These are phyloP conservation scores for Pueraria montana DNA, from an alignment of 306 rosid species.

Conservation along the genomic window DNA sequence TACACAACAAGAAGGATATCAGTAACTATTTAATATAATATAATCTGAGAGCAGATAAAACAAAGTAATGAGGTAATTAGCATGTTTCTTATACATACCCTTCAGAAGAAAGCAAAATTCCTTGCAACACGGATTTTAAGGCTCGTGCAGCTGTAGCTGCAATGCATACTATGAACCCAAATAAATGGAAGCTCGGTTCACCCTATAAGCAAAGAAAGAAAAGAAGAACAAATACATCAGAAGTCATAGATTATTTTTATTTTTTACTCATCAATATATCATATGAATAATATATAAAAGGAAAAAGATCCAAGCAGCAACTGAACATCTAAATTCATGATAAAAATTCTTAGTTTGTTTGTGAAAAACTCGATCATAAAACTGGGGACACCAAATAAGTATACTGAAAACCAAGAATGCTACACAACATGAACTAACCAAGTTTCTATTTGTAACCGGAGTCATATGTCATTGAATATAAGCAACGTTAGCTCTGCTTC, in stretches of 20 bases:
- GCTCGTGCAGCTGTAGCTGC: slow-evolving; percentile 99
- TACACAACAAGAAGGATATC: slow-evolving; percentile 48
- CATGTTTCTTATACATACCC: slow-evolving; percentile 66
- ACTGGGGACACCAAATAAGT: slow-evolving; percentile 12
- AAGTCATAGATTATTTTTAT: slow-evolving; percentile 21
- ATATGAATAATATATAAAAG: slow-evolving; percentile 21
- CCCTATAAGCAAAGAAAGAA: slow-evolving; percentile 68
- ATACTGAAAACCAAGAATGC: slow-evolving; percentile 8
- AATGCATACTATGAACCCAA: slow-evolving; percentile 90
- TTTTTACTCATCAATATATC: slow-evolving; percentile 18
- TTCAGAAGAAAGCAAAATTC: slow-evolving; percentile 96
- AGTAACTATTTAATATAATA: slow-evolving; percentile 32
- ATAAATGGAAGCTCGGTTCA: slow-evolving; percentile 99
- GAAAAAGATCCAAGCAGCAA: slow-evolving; percentile 1
- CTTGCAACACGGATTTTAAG: slow-evolving; percentile 92
- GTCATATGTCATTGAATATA: slow-evolving; percentile 1
- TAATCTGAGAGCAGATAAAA: neutral
- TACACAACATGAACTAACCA: slow-evolving; percentile 40
- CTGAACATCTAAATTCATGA: slow-evolving; percentile 12
- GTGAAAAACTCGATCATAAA: neutral
- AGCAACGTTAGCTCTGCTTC: neutral
- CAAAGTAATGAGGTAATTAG: neutral
- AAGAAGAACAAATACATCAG: slow-evolving; percentile 39
- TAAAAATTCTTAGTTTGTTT: neutral
- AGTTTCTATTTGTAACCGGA: slow-evolving; percentile 4